Evolutionary conservation across 768 basidiomycete species (phyloP).

Genomic region (Leccinum truebloodii): DNA sequence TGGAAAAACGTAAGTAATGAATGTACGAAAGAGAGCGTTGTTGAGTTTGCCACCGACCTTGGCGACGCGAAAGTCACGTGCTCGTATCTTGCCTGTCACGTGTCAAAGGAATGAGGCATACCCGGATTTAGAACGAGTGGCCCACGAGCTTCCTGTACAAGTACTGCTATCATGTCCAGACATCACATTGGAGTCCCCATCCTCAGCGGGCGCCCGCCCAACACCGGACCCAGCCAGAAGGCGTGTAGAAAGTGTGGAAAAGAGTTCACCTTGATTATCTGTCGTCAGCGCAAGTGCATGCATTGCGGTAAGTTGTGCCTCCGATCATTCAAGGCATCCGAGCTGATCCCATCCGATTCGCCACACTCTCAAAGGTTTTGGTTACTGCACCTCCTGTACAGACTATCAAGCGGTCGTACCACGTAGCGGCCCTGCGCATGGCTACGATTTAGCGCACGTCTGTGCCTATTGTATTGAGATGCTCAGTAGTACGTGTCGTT

Average conservation of each 20-base stretch:
- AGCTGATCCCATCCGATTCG: background rate
- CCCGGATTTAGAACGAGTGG: background rate
- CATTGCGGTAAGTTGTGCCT: slow-evolving; percentile 62
- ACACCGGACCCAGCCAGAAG: slow-evolving; percentile 29
- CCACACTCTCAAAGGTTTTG: slow-evolving; percentile 49
- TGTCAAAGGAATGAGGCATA: background rate
- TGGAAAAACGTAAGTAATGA: background rate
- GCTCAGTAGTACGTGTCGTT: slow-evolving; percentile 52
- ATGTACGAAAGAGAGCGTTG: background rate
- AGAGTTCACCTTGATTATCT: slow-evolving; percentile 69
- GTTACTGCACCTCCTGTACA: slow-evolving; percentile 71
- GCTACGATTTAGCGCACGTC: slow-evolving; percentile 66
- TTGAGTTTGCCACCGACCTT: slow-evolving; percentile 26
- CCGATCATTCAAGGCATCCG: background rate
- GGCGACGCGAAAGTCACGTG: slow-evolving; percentile 31
- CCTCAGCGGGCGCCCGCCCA: slow-evolving; percentile 61
- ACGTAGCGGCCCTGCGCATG: slow-evolving; percentile 47
- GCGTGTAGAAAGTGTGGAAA: slow-evolving; percentile 71
- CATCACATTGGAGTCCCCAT: slow-evolving; percentile 58
- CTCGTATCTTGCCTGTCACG: slow-evolving; percentile 4
- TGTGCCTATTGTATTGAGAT: slow-evolving; percentile 76
- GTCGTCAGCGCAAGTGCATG: slow-evolving; percentile 64
- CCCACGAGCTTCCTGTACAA: background rate
- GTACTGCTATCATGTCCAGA: slow-evolving; percentile 21
- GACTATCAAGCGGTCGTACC: slow-evolving; percentile 82